phyloP scores from a whole-genome alignment of 2,329 filamentous ascomycete species.

The Cyphellophora attinorum region DNA sequence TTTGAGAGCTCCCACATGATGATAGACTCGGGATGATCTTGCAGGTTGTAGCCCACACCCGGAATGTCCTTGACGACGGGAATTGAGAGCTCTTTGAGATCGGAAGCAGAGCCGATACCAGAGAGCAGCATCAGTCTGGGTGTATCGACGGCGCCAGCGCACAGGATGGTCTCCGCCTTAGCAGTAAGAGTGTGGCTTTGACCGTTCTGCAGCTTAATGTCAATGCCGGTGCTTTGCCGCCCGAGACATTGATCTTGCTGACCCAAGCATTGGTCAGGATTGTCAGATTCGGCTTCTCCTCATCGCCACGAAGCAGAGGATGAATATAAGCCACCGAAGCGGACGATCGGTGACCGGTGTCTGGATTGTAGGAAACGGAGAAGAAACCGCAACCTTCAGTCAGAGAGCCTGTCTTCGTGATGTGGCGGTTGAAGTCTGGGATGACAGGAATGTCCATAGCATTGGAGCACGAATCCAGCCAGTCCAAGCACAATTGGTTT shows the following conservation, averaged over 20 bases:
- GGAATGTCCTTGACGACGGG: constrained; percentile 51
- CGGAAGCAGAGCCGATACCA: constrained; percentile 41
- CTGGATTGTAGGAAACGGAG: constrained; percentile 83
- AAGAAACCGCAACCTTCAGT: constrained; percentile 79
- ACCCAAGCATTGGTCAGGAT: constrained; percentile 85
- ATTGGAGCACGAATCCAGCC: constrained; percentile 70
- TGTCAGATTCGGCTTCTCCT: constrained; percentile 74
- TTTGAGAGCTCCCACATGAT: constrained; percentile 72
- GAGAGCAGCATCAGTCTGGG: constrained; percentile 55
- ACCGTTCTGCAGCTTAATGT: constrained; percentile 55
- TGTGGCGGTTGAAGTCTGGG: constrained; percentile 78
- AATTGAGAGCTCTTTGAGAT: constrained; percentile 43
- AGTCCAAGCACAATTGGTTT: constrained; percentile 86
- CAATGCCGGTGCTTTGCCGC: constrained; percentile 56
- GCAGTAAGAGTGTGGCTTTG: constrained; percentile 47
- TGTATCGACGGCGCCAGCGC: constrained; percentile 72
- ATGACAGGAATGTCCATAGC: constrained; percentile 74
- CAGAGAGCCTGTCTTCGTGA: constrained; percentile 61
- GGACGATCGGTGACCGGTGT: constrained; percentile 73
- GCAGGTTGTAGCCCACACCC: constrained; percentile 54
- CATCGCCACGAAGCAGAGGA: constrained; percentile 73
- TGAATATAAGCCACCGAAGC: constrained; percentile 90
- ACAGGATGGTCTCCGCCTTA: constrained; percentile 68
- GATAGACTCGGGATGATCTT: constrained; percentile 57
- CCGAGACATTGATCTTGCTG: constrained; percentile 60